Evolutionary conservation across 2,329 filamentous ascomycete genomes (phyloP).

Genomic region (Didymella keratinophila): DNA sequence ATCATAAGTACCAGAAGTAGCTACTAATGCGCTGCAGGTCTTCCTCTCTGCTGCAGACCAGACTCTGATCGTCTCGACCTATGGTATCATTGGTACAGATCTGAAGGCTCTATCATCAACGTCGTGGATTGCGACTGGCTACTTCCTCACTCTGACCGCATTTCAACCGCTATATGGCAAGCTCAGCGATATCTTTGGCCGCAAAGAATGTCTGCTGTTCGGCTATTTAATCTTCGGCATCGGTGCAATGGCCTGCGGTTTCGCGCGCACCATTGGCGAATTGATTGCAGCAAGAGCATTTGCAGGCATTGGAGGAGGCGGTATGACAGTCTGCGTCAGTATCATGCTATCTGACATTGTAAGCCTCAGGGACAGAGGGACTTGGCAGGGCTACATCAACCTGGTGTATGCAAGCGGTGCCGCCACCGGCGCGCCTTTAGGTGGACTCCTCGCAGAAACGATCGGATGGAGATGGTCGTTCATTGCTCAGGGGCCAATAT

Average conservation of each 20-base stretch:
- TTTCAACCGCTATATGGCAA: conserved; percentile 80
- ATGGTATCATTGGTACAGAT: conserved; percentile 79
- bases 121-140: conserved; percentile 74
- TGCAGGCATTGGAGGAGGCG: conserved; percentile 72
- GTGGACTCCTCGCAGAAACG: conserved; percentile 73
- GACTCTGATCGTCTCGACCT: conserved; percentile 79
- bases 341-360: conserved; percentile 77
- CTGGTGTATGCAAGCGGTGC: conserved; percentile 75
- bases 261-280: conserved; percentile 69
- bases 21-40: conserved; percentile 56
- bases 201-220: conserved; percentile 71
- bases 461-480: conserved; percentile 84
- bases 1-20: not conserved
- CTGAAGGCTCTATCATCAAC: conserved; percentile 76
- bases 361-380: conserved; percentile 71
- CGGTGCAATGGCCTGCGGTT: conserved; percentile 69
- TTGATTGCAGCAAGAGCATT: conserved; percentile 71
- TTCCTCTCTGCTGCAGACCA: conserved; percentile 78
- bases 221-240: conserved; percentile 70
- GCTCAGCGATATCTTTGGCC: conserved; percentile 74
- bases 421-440: conserved; percentile 72
- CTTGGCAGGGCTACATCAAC: conserved; percentile 79
- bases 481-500: conserved; percentile 73
- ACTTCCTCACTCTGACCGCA: conserved; percentile 77
- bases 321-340: conserved; percentile 73